These are phyloP conservation scores for Ogataea polymorpha DNA, from an alignment of 805 yeast genomes.

Conservation along the genomic window DNA sequence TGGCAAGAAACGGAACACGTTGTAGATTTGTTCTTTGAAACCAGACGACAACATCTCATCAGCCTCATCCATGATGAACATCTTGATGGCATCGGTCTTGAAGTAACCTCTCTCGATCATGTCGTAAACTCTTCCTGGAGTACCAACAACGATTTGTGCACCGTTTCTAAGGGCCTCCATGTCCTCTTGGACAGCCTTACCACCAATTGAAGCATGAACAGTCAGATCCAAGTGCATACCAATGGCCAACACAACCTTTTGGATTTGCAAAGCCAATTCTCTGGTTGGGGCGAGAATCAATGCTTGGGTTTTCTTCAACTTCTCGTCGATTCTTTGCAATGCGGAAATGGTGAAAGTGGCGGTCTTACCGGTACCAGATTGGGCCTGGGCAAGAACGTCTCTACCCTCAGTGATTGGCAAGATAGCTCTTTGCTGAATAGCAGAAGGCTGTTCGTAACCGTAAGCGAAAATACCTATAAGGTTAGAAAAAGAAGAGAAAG, in stretches of 20 bases:
- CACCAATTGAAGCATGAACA: slow-evolving; percentile 93
- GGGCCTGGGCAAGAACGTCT: slow-evolving; percentile 98
- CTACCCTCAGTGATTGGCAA: slow-evolving; percentile 90
- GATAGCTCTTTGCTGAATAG: slow-evolving; percentile 97
- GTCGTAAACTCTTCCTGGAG: slow-evolving; percentile 94
- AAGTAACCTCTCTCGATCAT: slow-evolving; percentile 82
- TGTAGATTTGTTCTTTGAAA: slow-evolving; percentile 93
- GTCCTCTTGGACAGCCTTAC: slow-evolving; percentile 81
- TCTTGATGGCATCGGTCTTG: slow-evolving; percentile 71
- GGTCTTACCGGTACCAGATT: slow-evolving; percentile 98
- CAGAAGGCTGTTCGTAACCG: slow-evolving; percentile 96
- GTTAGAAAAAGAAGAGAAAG: slow-evolving; percentile 33
- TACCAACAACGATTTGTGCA: slow-evolving; percentile 91
- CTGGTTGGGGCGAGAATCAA: slow-evolving; percentile 92
- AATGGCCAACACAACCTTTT: slow-evolving; percentile 77
- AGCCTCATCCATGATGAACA: slow-evolving; percentile 93
- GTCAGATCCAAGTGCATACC: slow-evolving; percentile 86
- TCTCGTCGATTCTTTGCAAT: slow-evolving; percentile 79
- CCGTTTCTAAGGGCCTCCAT: slow-evolving; percentile 69
- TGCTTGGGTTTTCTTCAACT: slow-evolving; percentile 76
- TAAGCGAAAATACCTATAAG: slow-evolving; percentile 67
- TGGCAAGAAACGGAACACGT: slow-evolving; percentile 82
- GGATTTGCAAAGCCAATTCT: slow-evolving; percentile 92
- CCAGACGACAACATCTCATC: slow-evolving; percentile 93
- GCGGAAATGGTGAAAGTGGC: slow-evolving; percentile 96